Percentiles rank a stretch among this genome's conserved stretches.
These are phyloP conservation scores for Lodderomyces margitis DNA, from an alignment of 1,139 yeast species.

Conservation along the genomic window DNA sequence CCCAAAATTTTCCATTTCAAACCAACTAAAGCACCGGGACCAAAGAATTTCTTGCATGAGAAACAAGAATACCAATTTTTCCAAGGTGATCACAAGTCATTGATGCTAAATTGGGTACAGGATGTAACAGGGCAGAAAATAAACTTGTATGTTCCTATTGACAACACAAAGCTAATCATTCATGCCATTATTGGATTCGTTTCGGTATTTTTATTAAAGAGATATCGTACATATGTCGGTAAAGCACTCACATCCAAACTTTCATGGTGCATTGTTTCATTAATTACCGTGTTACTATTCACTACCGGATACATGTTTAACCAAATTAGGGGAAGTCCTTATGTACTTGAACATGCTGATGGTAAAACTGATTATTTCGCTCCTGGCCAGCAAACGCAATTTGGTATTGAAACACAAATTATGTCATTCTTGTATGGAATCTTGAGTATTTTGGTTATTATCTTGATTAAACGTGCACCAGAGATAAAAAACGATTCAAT, in stretches of 20 bases:
- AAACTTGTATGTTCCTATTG: constrained; percentile 54
- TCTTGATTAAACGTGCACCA: constrained; percentile 51
- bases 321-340: constrained; percentile 75
- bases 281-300: constrained; percentile 66
- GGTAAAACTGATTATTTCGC: constrained; percentile 63
- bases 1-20: constrained; percentile 72
- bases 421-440: constrained; percentile 62
- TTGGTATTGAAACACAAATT: constrained; percentile 81
- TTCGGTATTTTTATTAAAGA: constrained; percentile 20
- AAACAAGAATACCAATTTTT: constrained; percentile 48
- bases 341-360: constrained; percentile 53
- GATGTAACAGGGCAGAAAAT: constrained; percentile 43
- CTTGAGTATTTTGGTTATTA: constrained; percentile 48
- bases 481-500: constrained; percentile 39
- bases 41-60: constrained; percentile 33
- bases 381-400: constrained; percentile 70
- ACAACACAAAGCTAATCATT: constrained; percentile 50
- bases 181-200: constrained; percentile 42
- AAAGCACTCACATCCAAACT: constrained; percentile 26
- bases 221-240: constrained; percentile 35
- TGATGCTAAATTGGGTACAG: constrained; percentile 39
- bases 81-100: constrained; percentile 51
- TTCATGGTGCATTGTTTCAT: constrained; percentile 65
- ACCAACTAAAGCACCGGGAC: constrained; percentile 45
- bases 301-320: constrained; percentile 93